phyloP scores from a whole-genome alignment of 768 basidiomycete genomes.

The Tephrocybe sp. region DNA sequence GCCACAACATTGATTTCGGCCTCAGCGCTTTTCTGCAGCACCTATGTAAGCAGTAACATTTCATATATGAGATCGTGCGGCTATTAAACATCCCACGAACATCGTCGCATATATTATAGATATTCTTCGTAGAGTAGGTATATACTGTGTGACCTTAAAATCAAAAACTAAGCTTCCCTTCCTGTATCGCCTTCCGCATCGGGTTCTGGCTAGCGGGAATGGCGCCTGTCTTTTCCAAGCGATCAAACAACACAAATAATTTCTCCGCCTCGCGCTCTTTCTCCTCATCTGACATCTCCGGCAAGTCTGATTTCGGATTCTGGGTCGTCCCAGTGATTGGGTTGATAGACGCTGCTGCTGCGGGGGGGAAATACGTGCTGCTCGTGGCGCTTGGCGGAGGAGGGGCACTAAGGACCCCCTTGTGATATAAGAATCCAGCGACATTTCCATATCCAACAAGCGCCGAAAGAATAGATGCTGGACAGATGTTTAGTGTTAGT shows the following conservation, averaged over 20 bases:
- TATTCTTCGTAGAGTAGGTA: neutral
- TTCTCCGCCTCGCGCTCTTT: slow-evolving; percentile 93
- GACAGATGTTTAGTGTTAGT: slow-evolving; percentile 1
- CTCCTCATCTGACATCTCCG: slow-evolving; percentile 91
- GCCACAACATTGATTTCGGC: too few relatives aligned
- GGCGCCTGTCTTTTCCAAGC: slow-evolving; percentile 77
- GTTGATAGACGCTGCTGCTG: slow-evolving; percentile 55
- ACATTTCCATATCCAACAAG: slow-evolving; percentile 95
- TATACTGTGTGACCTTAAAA: too few relatives aligned
- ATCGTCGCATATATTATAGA: slow-evolving; percentile 6
- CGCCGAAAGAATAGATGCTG: slow-evolving; percentile 69
- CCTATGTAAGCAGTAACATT: too few relatives aligned
- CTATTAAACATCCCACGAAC: too few relatives aligned
- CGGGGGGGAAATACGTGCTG: slow-evolving; percentile 30
- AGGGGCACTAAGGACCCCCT: slow-evolving; percentile 75
- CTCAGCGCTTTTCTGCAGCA: too few relatives aligned
- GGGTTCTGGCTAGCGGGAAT: slow-evolving; percentile 68
- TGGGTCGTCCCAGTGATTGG: slow-evolving; percentile 83
- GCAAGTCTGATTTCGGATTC: slow-evolving; percentile 34
- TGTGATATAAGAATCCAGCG: slow-evolving; percentile 91
- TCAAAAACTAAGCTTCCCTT: slow-evolving; percentile 17
- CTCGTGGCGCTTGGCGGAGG: slow-evolving; percentile 27
- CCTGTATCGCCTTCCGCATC: slow-evolving; percentile 64
- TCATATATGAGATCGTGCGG: too few relatives aligned
- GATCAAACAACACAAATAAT: slow-evolving; percentile 88